Evolutionary conservation across 306 rosid genomes (phyloP).

Genomic region (Cicer chorassanicum): DNA sequence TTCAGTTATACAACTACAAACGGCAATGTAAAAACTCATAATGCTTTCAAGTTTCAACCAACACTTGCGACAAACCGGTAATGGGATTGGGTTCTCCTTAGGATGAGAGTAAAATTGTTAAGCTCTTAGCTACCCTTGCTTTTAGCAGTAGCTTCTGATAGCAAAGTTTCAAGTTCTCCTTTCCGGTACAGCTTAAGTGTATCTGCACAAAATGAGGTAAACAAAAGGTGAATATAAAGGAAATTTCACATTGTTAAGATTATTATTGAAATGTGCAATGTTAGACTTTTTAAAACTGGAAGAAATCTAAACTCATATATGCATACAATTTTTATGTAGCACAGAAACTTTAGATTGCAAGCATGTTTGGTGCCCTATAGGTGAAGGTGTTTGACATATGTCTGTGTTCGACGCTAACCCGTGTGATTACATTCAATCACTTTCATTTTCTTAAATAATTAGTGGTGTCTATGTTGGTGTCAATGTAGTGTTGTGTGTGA

Average conservation of each 20-base stretch:
- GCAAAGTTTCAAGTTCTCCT: slow-evolving; percentile 86
- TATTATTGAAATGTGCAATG: background rate
- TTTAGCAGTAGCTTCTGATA: slow-evolving; percentile 74
- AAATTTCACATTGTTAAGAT: background rate
- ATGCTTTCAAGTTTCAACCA: slow-evolving; percentile 34
- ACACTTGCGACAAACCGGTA: slow-evolving; percentile 13
- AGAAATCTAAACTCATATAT: slow-evolving; percentile 26
- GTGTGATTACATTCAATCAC: no score
- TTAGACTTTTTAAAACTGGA: slow-evolving; percentile 9
- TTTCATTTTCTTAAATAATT: no score
- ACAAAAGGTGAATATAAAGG: background rate
- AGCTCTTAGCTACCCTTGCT: slow-evolving; percentile 47
- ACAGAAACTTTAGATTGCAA: no score
- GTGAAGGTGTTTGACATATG: no score
- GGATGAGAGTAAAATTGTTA: background rate
- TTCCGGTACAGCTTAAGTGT: slow-evolving; percentile 82
- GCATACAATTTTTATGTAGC: background rate
- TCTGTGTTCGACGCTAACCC: no score
- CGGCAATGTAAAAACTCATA: slow-evolving; percentile 20
- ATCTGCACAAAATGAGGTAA: slow-evolving; percentile 61
- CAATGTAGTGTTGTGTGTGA: no score
- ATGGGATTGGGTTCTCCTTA: slow-evolving; percentile 26
- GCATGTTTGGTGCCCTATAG: no score
- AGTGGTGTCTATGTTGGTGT: no score
- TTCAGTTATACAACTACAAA: slow-evolving; percentile 29